Conservation (phyloP, 495 filamentous ascomycete species). For the Penicillium turbatum region DNA sequence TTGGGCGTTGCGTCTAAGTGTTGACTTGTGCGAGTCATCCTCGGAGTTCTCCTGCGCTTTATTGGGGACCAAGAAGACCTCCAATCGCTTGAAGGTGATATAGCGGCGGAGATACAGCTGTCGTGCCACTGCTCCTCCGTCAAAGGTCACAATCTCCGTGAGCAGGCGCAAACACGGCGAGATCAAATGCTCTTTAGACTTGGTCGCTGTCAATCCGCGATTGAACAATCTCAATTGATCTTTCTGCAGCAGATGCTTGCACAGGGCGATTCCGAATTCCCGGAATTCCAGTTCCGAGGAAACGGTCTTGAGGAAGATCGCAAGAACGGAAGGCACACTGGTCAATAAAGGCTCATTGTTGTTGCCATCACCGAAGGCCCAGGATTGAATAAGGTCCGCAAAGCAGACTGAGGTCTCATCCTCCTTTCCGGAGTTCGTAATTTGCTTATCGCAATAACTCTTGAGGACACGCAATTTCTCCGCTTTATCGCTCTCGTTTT, state of each 20-base stretch:
- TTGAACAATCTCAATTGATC: slow-evolving; percentile 68
- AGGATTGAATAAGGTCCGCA: slow-evolving; percentile 70
- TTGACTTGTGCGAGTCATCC: slow-evolving; percentile 57
- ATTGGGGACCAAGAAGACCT: slow-evolving; percentile 45
- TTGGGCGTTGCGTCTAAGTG: slow-evolving; percentile 70
- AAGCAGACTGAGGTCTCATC: slow-evolving; percentile 58
- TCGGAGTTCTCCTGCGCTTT: slow-evolving; percentile 46
- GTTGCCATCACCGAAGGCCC: slow-evolving; percentile 67
- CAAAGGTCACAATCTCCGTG: slow-evolving; percentile 71
- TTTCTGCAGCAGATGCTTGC: slow-evolving; percentile 68
- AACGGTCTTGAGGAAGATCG: slow-evolving; percentile 68
- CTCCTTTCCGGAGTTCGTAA: slow-evolving; percentile 48
- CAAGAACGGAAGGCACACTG: slow-evolving; percentile 68
- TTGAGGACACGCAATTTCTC: slow-evolving; percentile 59
- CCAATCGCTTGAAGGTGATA: slow-evolving; percentile 69
- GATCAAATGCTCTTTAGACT: slow-evolving; percentile 77
- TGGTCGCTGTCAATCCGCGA: slow-evolving; percentile 65
- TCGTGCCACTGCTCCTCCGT: slow-evolving; percentile 71
- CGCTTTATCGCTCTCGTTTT: slow-evolving; percentile 44
- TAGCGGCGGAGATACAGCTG: slow-evolving; percentile 64
- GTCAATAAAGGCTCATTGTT: slow-evolving; percentile 73
- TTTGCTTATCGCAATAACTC: slow-evolving; percentile 67
- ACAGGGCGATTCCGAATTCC: slow-evolving; percentile 64
- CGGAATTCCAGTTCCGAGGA: slow-evolving; percentile 66
- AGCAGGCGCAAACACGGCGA: slow-evolving; percentile 77